These are phyloP conservation scores for Colletotrichum somersetense DNA, from an alignment of 2,329 filamentous ascomycete genomes.

Conservation along the genomic window DNA sequence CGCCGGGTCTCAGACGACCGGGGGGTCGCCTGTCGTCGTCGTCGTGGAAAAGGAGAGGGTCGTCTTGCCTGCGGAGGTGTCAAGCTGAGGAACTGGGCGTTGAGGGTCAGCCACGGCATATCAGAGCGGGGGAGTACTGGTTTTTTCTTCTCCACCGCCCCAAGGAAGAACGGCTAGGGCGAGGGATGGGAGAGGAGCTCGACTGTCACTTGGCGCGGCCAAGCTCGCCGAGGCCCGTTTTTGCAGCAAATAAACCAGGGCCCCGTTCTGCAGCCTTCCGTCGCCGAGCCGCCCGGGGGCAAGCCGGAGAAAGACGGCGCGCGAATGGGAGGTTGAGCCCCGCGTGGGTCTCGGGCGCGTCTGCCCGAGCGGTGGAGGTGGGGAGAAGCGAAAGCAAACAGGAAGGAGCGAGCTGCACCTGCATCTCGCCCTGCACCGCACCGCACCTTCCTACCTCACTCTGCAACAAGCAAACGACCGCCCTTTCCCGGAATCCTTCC, in stretches of 20 bases:
- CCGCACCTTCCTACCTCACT: not conserved
- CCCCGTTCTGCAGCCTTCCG: constrained; percentile 14
- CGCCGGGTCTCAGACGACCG: not conserved
- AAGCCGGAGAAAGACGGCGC: not conserved
- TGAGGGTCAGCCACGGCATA: not conserved
- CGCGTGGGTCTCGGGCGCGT: constrained; percentile 14
- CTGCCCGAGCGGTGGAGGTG: constrained; percentile 3
- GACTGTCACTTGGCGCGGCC: not conserved
- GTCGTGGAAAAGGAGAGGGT: constrained; percentile 19
- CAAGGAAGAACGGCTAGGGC: not conserved
- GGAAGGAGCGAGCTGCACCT: constrained; percentile 23
- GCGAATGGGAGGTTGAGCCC: constrained; percentile 3
- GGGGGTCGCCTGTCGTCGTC: not conserved
- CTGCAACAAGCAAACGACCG: not conserved
- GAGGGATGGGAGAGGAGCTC: too few relatives aligned
- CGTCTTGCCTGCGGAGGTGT: not conserved
- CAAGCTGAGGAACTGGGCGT: not conserved
- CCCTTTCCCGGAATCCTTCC: not conserved
- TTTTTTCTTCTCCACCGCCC: not conserved
- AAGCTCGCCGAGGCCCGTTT: not conserved
- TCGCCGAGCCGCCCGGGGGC: constrained; percentile 4
- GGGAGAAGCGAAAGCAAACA: constrained; percentile 11
- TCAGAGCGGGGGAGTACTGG: not conserved
- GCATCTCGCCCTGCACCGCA: too few relatives aligned
- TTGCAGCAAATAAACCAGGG: not conserved